phyloP scores from a whole-genome alignment of 1,284 basidiomycete genomes.

The Austropuccinia psidii region DNA sequence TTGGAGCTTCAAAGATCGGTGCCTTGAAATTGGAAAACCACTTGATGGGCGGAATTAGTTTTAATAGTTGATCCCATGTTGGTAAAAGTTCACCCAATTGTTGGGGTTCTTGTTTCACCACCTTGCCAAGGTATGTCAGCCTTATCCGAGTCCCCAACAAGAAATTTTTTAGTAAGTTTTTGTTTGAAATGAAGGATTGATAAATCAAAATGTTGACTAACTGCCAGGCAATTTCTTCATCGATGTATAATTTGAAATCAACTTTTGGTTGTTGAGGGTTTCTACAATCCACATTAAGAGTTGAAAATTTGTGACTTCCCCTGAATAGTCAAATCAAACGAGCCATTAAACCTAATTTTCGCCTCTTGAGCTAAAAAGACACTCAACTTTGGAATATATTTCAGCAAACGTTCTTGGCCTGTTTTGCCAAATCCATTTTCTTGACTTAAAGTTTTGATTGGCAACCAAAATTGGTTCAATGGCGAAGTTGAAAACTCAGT shows the following conservation, averaged over 20 bases:
- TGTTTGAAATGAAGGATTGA: slow-evolving; percentile 38
- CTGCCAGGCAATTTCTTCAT: slow-evolving; percentile 60
- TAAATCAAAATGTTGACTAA: slow-evolving; percentile 44
- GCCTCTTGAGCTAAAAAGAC: slow-evolving; percentile 45
- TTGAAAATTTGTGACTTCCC: slow-evolving; percentile 52
- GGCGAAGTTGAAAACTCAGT: slow-evolving; percentile 60
- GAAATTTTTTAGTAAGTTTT: not conserved
- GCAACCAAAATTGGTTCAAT: slow-evolving; percentile 60
- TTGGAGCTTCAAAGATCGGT: too few species aligned
- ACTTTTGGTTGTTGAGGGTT: slow-evolving; percentile 56
- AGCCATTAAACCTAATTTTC: slow-evolving; percentile 54
- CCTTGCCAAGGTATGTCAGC: slow-evolving; percentile 27
- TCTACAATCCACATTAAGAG: slow-evolving; percentile 66
- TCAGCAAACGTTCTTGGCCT: slow-evolving; percentile 59
- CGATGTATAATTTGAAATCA: slow-evolving; percentile 52
- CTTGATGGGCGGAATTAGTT: slow-evolving; percentile 17
- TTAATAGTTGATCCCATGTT: slow-evolving; percentile 28
- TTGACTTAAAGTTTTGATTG: slow-evolving; percentile 44
- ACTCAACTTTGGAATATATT: slow-evolving; percentile 50
- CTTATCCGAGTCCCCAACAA: not conserved
- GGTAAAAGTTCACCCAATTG: slow-evolving; percentile 32
- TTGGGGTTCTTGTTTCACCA: slow-evolving; percentile 22
- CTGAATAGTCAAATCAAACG: slow-evolving; percentile 55
- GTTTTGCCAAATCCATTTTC: slow-evolving; percentile 49
- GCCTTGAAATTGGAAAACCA: too few species aligned